A percentile compares a stretch with the other conserved stretches of the same genome.
Evolutionary conservation across 495 filamentous ascomycete species (phyloP).

Genomic region (Aspergillus bridgeri): DNA sequence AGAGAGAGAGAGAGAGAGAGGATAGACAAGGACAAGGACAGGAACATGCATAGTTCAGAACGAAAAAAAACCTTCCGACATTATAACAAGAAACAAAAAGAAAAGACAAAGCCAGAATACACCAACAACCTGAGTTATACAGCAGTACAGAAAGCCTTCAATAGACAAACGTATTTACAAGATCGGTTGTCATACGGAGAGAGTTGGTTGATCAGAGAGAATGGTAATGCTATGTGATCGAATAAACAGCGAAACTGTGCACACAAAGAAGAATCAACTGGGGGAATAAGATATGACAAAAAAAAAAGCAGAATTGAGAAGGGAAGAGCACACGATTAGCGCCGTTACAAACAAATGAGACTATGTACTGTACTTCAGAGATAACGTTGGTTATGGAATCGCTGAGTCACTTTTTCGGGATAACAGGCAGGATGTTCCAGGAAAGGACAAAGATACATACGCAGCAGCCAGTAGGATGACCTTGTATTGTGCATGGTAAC

Average conservation of each 20-base stretch:
- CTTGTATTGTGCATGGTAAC: not conserved
- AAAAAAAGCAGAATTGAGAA: not conserved
- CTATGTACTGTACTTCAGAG: not conserved
- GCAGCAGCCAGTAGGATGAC: not conserved
- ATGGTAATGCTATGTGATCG: not conserved
- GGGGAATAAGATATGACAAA: not conserved
- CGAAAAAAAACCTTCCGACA: not conserved
- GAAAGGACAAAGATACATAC: not conserved
- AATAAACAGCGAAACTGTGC: not conserved
- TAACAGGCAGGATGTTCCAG: not conserved
- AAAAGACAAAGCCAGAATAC: not conserved
- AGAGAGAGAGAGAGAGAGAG: not conserved
- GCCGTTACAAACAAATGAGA: not conserved
- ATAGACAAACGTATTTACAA: not conserved
- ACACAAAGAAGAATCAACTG: not conserved
- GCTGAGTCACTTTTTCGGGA: not conserved
- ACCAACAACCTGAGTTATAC: not conserved
- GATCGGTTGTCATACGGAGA: not conserved
- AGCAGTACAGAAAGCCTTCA: not conserved
- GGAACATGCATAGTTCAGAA: not conserved
- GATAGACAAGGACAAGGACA: not conserved
- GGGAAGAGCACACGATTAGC: not conserved
- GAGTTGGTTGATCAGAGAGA: not conserved
- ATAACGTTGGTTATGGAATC: not conserved
- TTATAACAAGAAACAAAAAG: too few relatives aligned